Evolutionary conservation across 345 rosid genomes (phyloP).

Genomic region (Psidium friedrichsthalianum): DNA sequence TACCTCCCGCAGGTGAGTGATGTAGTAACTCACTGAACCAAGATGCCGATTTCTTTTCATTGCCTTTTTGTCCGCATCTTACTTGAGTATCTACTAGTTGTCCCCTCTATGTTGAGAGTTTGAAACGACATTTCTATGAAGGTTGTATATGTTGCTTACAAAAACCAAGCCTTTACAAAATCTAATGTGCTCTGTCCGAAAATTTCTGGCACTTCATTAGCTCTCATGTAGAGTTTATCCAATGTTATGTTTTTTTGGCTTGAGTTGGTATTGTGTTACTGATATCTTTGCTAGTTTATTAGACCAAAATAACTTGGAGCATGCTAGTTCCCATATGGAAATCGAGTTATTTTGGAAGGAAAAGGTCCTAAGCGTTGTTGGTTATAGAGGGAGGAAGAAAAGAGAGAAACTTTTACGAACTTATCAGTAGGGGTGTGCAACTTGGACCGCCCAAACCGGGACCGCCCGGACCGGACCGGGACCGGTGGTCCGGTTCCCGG

Average conservation of each 20-base stretch:
- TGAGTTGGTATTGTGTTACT: background rate
- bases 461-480: no score
- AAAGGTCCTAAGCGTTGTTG: conserved; percentile 37
- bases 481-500: no score
- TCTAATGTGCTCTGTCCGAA: background rate
- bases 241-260: background rate
- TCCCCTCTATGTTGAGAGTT: background rate
- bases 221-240: background rate
- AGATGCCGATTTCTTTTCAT: no score
- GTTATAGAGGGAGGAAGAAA: conserved; percentile 53
- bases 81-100: no score
- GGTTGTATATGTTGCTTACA: conserved; percentile 19
- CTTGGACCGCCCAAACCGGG: no score
- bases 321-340: background rate
- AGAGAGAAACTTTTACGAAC: conserved; percentile 33
- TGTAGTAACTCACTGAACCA: no score
- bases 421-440: no score
- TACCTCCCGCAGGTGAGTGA: no score
- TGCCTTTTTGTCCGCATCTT: no score
- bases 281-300: background rate
- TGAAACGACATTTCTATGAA: background rate
- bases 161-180: conserved; percentile 3
- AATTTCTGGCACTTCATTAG: background rate
- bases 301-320: background rate
- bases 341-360: conserved; percentile 50